Conservation (phyloP, 495 filamentous ascomycete species). For the Penicillium cosmopolitanum region DNA sequence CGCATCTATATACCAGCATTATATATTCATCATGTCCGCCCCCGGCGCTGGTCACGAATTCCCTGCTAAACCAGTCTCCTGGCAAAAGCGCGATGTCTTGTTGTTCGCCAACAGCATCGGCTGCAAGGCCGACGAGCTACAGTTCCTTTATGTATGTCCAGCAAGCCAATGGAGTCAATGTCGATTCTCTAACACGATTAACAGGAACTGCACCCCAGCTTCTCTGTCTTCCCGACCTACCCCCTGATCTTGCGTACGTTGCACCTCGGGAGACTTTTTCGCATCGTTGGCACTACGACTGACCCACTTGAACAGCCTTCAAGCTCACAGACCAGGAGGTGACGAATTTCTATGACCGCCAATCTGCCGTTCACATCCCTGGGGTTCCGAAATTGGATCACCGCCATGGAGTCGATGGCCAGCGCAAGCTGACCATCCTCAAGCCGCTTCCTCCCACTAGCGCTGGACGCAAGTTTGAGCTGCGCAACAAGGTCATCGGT, state of each 20-base stretch:
- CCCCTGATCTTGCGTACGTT: conserved; percentile 75
- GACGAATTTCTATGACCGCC: conserved; percentile 78
- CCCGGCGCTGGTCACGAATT: conserved; percentile 83
- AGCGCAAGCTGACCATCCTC: conserved; percentile 76
- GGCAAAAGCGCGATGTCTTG: conserved; percentile 84
- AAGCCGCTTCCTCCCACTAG: conserved; percentile 77
- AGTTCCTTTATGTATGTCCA: conserved; percentile 78
- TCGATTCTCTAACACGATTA: conserved; percentile 5
- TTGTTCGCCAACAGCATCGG: conserved; percentile 90
- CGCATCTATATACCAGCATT: neutral
- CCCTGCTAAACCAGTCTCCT: conserved; percentile 69
- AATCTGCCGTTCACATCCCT: conserved; percentile 64
- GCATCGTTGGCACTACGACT: conserved; percentile 8
- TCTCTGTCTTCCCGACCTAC: conserved; percentile 86
- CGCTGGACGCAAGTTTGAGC: conserved; percentile 72
- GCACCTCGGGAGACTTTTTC: neutral
- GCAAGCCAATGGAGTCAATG: conserved; percentile 19
- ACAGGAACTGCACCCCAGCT: conserved; percentile 81
- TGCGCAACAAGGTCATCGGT: conserved; percentile 78
- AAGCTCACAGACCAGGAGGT: conserved; percentile 79
- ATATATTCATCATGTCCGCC: conserved; percentile 42
- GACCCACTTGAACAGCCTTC: conserved; percentile 59
- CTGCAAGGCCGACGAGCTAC: conserved; percentile 79
- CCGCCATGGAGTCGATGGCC: conserved; percentile 78
- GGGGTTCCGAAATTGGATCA: conserved; percentile 78